These are phyloP conservation scores for Theileria annulata DNA, from an alignment of 169 alveolate genomes.

Conservation along the genomic window DNA sequence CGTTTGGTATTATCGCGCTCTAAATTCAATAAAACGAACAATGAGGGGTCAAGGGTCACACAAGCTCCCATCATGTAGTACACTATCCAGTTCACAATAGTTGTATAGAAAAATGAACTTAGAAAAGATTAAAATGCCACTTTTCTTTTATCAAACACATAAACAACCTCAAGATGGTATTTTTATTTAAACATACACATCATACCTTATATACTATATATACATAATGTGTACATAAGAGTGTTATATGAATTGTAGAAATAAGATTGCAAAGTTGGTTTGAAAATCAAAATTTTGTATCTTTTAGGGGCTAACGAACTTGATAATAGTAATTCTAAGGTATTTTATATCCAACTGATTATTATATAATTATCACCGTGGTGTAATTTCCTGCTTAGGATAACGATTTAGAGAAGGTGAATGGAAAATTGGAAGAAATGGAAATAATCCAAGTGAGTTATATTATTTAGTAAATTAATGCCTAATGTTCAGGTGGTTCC, in stretches of 20 bases:
- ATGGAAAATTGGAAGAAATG: conserved; percentile 4
- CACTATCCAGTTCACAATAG: not conserved
- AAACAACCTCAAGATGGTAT: conserved; percentile 48
- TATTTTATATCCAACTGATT: not conserved
- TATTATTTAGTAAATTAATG: not conserved
- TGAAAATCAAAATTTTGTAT: not conserved
- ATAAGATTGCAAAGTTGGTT: conserved; percentile 29
- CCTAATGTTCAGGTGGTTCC: conserved; percentile 11
- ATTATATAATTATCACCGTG: not conserved
- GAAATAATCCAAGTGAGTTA: conserved; percentile 12
- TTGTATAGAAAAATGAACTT: conserved; percentile 39
- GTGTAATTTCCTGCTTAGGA: not conserved
- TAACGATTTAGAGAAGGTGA: not conserved
- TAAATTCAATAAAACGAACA: conserved; percentile 26
- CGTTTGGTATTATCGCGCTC: conserved; percentile 35
- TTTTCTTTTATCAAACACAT: conserved; percentile 32
- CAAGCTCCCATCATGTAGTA: conserved; percentile 63
- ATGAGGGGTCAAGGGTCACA: conserved; percentile 55
- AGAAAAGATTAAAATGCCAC: conserved; percentile 45
- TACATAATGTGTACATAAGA: not conserved
- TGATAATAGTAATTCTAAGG: conserved; percentile 28
- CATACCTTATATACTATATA: no score
- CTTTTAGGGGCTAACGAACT: conserved; percentile 46
- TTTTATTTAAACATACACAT: not conserved
- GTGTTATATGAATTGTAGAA: not conserved